These are phyloP conservation scores for Xerocomus brunneocitrinus DNA, from an alignment of 768 basidiomycete genomes.

Conservation along the genomic window DNA sequence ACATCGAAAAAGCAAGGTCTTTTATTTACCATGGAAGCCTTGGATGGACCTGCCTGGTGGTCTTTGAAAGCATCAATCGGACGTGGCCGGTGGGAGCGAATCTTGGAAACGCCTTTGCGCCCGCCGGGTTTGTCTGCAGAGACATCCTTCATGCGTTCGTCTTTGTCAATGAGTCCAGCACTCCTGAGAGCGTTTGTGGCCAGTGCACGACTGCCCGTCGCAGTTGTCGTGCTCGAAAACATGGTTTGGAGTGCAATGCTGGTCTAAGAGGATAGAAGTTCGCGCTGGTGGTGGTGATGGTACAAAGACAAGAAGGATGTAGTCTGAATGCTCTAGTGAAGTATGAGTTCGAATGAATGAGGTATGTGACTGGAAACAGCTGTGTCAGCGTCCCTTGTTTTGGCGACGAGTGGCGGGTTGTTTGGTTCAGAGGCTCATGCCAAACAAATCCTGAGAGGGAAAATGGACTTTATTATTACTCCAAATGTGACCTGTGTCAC, in stretches of 20 bases:
- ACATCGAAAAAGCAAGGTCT: slow-evolving; percentile 30
- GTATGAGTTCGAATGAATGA: slow-evolving; percentile 16
- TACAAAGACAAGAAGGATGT: slow-evolving; percentile 14
- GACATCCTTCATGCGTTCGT: slow-evolving; percentile 69
- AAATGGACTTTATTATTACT: not conserved
- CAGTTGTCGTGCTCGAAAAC: slow-evolving; percentile 59
- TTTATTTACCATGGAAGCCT: slow-evolving; percentile 67
- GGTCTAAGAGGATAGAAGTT: not conserved
- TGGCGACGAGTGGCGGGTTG: slow-evolving; percentile 17
- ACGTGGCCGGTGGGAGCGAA: slow-evolving; percentile 56
- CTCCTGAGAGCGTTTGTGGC: slow-evolving; percentile 59
- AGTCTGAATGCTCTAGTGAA: slow-evolving; percentile 1
- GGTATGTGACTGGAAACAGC: slow-evolving; percentile 13
- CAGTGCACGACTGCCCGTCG: slow-evolving; percentile 53
- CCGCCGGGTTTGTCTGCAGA: slow-evolving; percentile 64
- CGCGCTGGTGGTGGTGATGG: slow-evolving; percentile 9
- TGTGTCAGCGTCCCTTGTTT: slow-evolving; percentile 25
- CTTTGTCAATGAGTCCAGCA: slow-evolving; percentile 74
- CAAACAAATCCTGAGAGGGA: slow-evolving; percentile 17
- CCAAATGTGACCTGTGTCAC: slow-evolving; percentile 21
- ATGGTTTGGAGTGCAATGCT: slow-evolving; percentile 27
- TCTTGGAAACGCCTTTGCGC: slow-evolving; percentile 62
- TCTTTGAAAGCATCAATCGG: slow-evolving; percentile 57
- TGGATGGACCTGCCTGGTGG: slow-evolving; percentile 40
- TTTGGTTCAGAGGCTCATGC: slow-evolving; percentile 25